phyloP scores from a whole-genome alignment of 495 filamentous ascomycete genomes.

The Podospora pseudopauciseta region DNA sequence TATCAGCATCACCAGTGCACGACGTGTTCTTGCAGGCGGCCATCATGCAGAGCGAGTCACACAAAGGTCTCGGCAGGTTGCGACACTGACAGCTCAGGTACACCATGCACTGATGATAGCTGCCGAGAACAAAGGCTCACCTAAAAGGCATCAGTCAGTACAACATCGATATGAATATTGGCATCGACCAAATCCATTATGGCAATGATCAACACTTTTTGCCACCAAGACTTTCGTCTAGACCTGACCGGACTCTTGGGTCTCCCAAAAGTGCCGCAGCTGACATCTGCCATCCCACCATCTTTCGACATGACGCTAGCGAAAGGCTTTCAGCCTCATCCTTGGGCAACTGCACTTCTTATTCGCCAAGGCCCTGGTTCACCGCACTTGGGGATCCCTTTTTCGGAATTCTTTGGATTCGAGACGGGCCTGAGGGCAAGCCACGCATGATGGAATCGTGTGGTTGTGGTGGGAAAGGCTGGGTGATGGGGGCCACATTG shows the following conservation, averaged over 20 bases:
- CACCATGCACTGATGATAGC: background rate
- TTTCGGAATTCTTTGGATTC: background rate
- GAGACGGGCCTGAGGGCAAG: background rate
- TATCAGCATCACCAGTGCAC: background rate
- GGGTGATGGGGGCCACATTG: background rate
- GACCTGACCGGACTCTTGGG: background rate
- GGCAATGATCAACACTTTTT: background rate
- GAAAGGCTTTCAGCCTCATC: conserved; percentile 1
- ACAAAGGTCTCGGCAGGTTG: background rate
- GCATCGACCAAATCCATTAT: background rate
- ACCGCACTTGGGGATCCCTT: background rate
- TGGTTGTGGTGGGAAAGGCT: background rate
- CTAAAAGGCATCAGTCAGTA: background rate
- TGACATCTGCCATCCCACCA: conserved; percentile 3
- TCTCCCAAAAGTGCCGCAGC: background rate
- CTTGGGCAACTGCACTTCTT: background rate
- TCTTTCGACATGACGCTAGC: conserved; percentile 1
- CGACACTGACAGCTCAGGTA: background rate
- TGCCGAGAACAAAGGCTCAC: background rate
- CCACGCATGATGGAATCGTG: background rate
- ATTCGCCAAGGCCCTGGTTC: background rate
- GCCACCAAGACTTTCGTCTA: background rate
- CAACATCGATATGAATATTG: background rate
- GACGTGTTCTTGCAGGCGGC: background rate
- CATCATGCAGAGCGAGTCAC: background rate